phyloP scores from a whole-genome alignment of 176 grass and related monocot genomes.

The Oryza punctata region DNA sequence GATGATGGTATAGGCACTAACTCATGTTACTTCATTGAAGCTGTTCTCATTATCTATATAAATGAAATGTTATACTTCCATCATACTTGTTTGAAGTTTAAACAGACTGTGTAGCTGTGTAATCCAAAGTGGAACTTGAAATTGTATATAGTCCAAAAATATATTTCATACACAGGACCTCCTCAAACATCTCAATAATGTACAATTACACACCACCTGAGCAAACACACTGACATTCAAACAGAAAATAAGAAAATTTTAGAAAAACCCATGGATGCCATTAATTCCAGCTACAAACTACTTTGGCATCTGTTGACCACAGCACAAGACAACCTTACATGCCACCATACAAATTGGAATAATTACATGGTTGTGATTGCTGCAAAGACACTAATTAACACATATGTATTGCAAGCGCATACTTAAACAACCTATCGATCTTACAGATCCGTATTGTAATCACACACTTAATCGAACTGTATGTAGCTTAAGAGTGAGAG shows the following conservation, averaged over 20 bases:
- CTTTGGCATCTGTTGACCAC: constrained; percentile 42
- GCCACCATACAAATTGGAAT: constrained; percentile 23
- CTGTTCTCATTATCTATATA: neutral
- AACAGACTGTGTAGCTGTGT: neutral
- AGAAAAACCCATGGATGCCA: constrained; percentile 28
- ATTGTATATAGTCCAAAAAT: neutral
- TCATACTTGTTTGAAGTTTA: neutral
- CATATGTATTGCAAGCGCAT: constrained; percentile 26
- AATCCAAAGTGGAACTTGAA: neutral
- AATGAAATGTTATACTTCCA: neutral
- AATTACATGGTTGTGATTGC: constrained; percentile 28
- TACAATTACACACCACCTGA: constrained; percentile 44
- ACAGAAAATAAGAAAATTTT: neutral
- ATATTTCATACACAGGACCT: constrained; percentile 13
- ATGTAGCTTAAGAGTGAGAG: neutral
- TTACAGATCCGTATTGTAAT: constrained; percentile 29
- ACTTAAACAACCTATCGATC: constrained; percentile 33
- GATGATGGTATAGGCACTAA: neutral
- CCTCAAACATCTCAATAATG: constrained; percentile 1
- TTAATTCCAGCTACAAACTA: constrained; percentile 43
- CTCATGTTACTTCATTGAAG: neutral
- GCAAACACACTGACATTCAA: constrained; percentile 18
- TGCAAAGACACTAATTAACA: constrained; percentile 6
- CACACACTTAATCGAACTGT: neutral
- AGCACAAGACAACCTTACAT: constrained; percentile 34